Evolutionary conservation across 73 alveolate genomes (phyloP).

Genomic region (Tetrahymena thermophila): DNA sequence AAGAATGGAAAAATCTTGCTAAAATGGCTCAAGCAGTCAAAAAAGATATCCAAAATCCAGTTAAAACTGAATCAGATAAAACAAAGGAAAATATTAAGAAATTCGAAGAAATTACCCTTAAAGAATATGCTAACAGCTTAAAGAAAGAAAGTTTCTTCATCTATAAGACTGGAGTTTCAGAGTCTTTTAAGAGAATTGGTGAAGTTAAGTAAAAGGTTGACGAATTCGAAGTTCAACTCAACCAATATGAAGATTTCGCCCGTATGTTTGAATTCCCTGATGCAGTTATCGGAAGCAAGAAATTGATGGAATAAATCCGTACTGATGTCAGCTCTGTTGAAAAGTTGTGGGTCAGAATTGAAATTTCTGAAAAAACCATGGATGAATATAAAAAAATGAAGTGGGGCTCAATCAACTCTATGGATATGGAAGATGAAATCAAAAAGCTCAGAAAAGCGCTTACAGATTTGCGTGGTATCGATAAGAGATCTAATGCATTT

Average conservation of each 20-base stretch:
- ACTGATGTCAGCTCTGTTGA: slow-evolving; percentile 79
- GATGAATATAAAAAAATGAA: slow-evolving; percentile 80
- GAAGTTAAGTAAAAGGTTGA: slow-evolving; percentile 68
- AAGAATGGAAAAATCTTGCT: slow-evolving; percentile 76
- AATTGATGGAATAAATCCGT: slow-evolving; percentile 79
- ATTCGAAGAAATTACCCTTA: slow-evolving; percentile 86
- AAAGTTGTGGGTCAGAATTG: slow-evolving; percentile 88
- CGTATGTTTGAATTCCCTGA: slow-evolving; percentile 95
- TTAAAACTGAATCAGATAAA: slow-evolving; percentile 87
- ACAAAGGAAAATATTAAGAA: slow-evolving; percentile 85
- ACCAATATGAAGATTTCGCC: slow-evolving; percentile 78
- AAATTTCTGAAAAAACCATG: slow-evolving; percentile 68
- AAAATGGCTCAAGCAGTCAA: slow-evolving; percentile 87
- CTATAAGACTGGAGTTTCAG: slow-evolving; percentile 89
- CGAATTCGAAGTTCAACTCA: slow-evolving; percentile 67
- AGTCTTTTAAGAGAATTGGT: slow-evolving; percentile 65
- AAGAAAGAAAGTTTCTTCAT: slow-evolving; percentile 91
- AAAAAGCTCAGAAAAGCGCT: slow-evolving; percentile 67
- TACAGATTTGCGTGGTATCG: slow-evolving; percentile 83
- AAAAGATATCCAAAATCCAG: slow-evolving; percentile 89
- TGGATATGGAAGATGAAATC: slow-evolving; percentile 96
- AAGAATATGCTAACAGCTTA: slow-evolving; percentile 80
- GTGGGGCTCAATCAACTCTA: slow-evolving; percentile 93
- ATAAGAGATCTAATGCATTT: slow-evolving; percentile 91
- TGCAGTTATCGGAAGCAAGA: slow-evolving; percentile 77